Percentiles rank a stretch among this genome's conserved stretches.
Evolutionary conservation across 768 basidiomycete genomes (phyloP).

Genomic region (Myochromella boudieri): DNA sequence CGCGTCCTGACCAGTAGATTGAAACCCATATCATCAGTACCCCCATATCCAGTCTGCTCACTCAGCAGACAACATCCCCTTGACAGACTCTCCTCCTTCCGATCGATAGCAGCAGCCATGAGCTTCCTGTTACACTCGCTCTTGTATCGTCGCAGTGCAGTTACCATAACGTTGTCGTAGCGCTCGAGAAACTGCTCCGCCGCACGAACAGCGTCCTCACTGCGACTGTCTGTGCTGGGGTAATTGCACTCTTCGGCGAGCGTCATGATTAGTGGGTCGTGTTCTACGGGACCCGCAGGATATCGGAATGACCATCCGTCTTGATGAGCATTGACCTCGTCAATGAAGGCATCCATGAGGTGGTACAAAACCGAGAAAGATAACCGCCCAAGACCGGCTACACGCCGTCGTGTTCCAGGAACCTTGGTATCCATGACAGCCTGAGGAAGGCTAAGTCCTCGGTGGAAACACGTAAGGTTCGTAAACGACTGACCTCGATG

Average conservation of each 20-base stretch:
- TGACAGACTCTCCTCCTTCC: constrained; percentile 37
- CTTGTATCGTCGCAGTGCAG: constrained; percentile 38
- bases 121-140: constrained; percentile 36
- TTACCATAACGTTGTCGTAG: constrained; percentile 37
- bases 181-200: constrained; percentile 34
- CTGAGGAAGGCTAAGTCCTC: constrained; percentile 18
- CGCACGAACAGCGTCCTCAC: constrained; percentile 31
- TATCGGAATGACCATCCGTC: constrained; percentile 37
- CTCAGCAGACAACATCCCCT: constrained; percentile 42
- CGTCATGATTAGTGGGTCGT: constrained; percentile 39
- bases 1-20: constrained; percentile 37
- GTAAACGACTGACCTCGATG: constrained; percentile 31
- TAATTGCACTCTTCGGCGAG: constrained; percentile 47
- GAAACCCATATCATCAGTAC: constrained; percentile 40
- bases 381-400: constrained; percentile 37
- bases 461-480: neutral
- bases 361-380: constrained; percentile 41
- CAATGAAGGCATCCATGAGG: constrained; percentile 42
- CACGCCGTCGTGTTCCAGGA: constrained; percentile 33
- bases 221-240: constrained; percentile 38
- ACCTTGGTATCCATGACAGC: constrained; percentile 36
- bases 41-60: constrained; percentile 47
- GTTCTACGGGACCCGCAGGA: constrained; percentile 23
- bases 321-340: constrained; percentile 44
- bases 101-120: constrained; percentile 31